Conservation (phyloP, 2,329 filamentous ascomycete genomes). For the Penicillium hesseltinei region DNA sequence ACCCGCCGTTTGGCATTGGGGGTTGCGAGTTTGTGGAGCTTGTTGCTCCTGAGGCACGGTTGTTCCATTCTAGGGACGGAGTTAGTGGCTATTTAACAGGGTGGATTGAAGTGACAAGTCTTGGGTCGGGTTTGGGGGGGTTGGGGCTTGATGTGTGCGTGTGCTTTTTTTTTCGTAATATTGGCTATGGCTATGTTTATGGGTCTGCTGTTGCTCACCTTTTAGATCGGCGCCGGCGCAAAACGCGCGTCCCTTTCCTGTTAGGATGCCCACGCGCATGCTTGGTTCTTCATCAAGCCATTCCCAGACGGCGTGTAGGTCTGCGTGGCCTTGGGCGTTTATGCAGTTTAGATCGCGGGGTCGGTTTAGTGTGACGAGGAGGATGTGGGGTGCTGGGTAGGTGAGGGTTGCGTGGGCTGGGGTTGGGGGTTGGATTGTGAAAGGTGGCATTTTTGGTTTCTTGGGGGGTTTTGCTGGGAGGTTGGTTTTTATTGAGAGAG, state of each 20-base stretch:
- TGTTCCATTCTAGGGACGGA: constrained; percentile 35
- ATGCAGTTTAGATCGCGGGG: constrained; percentile 47
- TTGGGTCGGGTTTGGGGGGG: background rate
- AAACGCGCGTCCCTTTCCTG: constrained; percentile 44
- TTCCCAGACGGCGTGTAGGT: constrained; percentile 44
- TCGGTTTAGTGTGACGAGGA: constrained; percentile 50
- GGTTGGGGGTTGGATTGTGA: constrained; percentile 32
- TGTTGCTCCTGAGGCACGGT: constrained; percentile 16
- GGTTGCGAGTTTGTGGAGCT: background rate
- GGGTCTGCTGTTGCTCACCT: constrained; percentile 22
- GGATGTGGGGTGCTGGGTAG: constrained; percentile 47
- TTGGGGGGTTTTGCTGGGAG: background rate
- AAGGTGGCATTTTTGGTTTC: constrained; percentile 23
- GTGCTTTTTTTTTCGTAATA: background rate
- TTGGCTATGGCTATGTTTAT: background rate
- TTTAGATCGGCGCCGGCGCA: constrained; percentile 49
- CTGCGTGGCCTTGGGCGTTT: constrained; percentile 41
- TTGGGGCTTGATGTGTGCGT: background rate
- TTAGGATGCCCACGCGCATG: constrained; percentile 43
- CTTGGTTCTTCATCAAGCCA: constrained; percentile 47
- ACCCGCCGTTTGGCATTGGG: constrained; percentile 35
- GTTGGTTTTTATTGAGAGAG: background rate
- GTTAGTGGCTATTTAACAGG: background rate
- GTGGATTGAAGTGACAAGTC: background rate
- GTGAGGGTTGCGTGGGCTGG: constrained; percentile 35